Evolutionary conservation across 441 rosid genomes (phyloP).

Genomic region (Melastoma candidum): DNA sequence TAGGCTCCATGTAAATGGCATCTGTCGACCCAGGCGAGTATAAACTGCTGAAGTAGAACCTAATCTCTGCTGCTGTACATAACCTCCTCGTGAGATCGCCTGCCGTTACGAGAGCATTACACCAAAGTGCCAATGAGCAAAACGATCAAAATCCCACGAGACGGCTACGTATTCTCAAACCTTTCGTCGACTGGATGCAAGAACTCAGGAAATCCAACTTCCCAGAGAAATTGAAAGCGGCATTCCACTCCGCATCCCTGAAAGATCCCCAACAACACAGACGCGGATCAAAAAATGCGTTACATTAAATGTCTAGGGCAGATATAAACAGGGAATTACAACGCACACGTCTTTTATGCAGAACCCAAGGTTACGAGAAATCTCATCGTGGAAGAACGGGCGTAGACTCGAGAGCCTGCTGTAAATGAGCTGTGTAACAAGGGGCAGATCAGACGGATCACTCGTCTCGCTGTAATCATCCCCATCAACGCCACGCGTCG

Average conservation of each 20-base stretch:
- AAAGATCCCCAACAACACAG: constrained; percentile 2
- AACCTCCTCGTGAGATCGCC: constrained; percentile 43
- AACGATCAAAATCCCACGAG: neutral
- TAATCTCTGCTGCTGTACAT: constrained; percentile 54
- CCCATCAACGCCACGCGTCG: constrained; percentile 28
- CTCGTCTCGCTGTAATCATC: constrained; percentile 55
- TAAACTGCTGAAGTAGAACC: constrained; percentile 42
- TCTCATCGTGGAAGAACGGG: constrained; percentile 28
- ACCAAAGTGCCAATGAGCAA: neutral
- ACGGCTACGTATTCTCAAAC: constrained; percentile 19
- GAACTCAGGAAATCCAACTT: constrained; percentile 39
- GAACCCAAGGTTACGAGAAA: constrained; percentile 34
- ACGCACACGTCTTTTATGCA: constrained; percentile 75
- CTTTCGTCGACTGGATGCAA: constrained; percentile 43
- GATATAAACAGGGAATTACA: constrained; percentile 1
- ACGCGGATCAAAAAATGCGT: constrained; percentile 4
- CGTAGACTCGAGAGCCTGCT: constrained; percentile 45
- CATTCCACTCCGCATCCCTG: constrained; percentile 49
- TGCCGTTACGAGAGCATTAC: constrained; percentile 8
- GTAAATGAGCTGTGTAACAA: constrained; percentile 45
- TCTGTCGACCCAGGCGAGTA: constrained; percentile 21
- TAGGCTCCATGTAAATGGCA: constrained; percentile 29
- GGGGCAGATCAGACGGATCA: constrained; percentile 36
- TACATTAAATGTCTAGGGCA: neutral
- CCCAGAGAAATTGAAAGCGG: constrained; percentile 38